Evolutionary conservation across 106 monocot species (phyloP).

Genomic region (Hemerocallis citrina): DNA sequence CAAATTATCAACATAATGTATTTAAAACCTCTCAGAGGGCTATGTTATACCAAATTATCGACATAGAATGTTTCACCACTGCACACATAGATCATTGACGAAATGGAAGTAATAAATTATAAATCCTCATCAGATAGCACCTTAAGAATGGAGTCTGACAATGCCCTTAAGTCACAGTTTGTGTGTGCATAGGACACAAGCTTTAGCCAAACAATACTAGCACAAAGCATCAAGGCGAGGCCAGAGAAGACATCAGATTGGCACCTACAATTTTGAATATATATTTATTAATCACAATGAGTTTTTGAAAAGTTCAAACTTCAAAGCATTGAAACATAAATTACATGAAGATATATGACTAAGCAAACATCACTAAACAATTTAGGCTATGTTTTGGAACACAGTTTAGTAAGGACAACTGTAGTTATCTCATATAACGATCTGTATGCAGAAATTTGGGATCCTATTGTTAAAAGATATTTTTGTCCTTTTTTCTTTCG

Average conservation of each 20-base stretch:
- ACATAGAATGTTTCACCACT: not conserved
- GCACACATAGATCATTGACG: not conserved
- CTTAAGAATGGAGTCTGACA: slow-evolving; percentile 48
- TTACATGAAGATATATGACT: too few species aligned
- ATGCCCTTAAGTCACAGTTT: slow-evolving; percentile 69
- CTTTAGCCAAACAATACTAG: slow-evolving; percentile 90
- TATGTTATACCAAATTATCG: not conserved
- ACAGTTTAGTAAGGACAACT: too few species aligned
- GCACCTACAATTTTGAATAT: slow-evolving; percentile 37
- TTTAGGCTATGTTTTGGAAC: too few species aligned
- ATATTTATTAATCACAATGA: not conserved
- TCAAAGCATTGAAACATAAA: not conserved
- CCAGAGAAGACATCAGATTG: slow-evolving; percentile 93
- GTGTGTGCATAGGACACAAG: slow-evolving; percentile 93
- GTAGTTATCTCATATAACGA: too few species aligned
- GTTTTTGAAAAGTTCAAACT: not conserved
- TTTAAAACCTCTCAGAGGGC: too few species aligned
- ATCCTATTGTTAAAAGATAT: too few species aligned
- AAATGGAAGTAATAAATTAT: not conserved
- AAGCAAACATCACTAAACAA: too few species aligned
- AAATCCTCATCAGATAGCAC: too few species aligned
- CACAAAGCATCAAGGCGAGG: slow-evolving; percentile 70
- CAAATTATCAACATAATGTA: not conserved
- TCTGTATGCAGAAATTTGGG: too few species aligned
- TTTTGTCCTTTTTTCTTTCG: too few species aligned